A percentile compares a stretch with the other conserved stretches of the same genome.
Evolutionary conservation across 352 stramenopile species (phyloP).

Genomic region (Phytophthora sojae): DNA sequence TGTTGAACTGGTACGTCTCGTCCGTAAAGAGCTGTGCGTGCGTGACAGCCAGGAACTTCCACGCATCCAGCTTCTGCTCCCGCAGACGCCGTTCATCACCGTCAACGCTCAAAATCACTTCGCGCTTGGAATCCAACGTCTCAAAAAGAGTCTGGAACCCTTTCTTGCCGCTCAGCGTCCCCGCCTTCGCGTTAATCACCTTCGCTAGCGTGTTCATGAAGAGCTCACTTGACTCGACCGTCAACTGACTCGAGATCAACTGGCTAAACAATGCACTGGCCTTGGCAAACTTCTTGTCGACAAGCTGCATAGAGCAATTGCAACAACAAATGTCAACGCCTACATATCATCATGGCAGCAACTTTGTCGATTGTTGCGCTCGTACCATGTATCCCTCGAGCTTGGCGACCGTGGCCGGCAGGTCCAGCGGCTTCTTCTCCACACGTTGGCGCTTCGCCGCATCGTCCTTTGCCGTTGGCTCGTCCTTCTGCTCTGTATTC

Average conservation of each 20-base stretch:
- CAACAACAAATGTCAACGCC: not conserved
- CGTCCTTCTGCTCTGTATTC: not conserved
- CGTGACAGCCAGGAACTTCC: conserved; percentile 66
- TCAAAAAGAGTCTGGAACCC: conserved; percentile 65
- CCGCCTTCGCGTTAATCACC: conserved; percentile 52
- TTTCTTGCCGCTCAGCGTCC: conserved; percentile 54
- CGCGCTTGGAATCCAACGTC: conserved; percentile 45
- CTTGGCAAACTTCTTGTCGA: conserved; percentile 84
- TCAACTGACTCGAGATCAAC: conserved; percentile 57
- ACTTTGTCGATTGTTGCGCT: not conserved
- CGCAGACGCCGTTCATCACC: conserved; percentile 3
- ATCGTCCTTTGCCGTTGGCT: not conserved
- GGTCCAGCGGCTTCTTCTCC: conserved; percentile 44
- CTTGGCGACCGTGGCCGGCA: conserved; percentile 54
- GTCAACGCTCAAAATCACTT: conserved; percentile 30
- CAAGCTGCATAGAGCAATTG: conserved; percentile 38
- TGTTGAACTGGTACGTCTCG: conserved; percentile 84
- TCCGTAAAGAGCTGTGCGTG: conserved; percentile 80
- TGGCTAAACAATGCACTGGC: conserved; percentile 63
- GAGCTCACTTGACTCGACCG: conserved; percentile 37
- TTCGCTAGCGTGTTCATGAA: conserved; percentile 59
- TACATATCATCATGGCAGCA: not conserved
- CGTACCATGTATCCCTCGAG: conserved; percentile 73
- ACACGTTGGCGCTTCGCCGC: conserved; percentile 36
- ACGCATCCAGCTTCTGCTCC: conserved; percentile 44